Base-by-base conservation (phyloP, 768 basidiomycete genomes). In the Phylloporus sp. region DNA sequence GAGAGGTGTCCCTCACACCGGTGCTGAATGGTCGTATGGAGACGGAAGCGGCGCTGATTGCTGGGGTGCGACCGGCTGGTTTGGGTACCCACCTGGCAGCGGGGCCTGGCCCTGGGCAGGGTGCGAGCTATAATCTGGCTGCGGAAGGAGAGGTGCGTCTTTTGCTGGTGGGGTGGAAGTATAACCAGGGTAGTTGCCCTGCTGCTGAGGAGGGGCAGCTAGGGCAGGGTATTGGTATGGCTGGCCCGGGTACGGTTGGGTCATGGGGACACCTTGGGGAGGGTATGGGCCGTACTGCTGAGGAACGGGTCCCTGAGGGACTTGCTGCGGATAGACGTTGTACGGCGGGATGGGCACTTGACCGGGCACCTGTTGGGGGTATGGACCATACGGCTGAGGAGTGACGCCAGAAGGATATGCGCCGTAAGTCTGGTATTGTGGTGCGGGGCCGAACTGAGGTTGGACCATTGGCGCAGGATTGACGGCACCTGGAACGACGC, bases 51-150 rank as follows among this genome's bases (percentile, higher is more conserved):
- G 24, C 16, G 22, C 13, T 4, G 40, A 41, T 24, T 13, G 46
- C 11, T 39, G 20, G 20, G 47, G 43, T 24, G 35, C 32, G 40
- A 27, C 24, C 9, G 16, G 47, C 10, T 48, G 52, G 26, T 32
- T 24, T 48, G 54, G 58, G 43, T 61, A 59, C 24, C 52, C 57
- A 27, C 36, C 35, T 2, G 48, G 49, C 32, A 50, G 22, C 6
- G 50, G 52, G 28, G 47, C 45, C 24, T 45, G 61, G 3, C 29
- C 31, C 34, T 59, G 66, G 18, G 53, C 28, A 11, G 64, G 66
- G n/a, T 61, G 49, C 11, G 52, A 16, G 27, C 1, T 38, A 49
- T 53, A 56, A 24, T 57, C 59, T 6, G 66, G 51, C 29, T 58
- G 65, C 24, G 57, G 57, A 2, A 65, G 52, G 6, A 40, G 52